Base-by-base conservation (phyloP, 2,329 filamentous ascomycete species). In the Penicillium sp. region DNA sequence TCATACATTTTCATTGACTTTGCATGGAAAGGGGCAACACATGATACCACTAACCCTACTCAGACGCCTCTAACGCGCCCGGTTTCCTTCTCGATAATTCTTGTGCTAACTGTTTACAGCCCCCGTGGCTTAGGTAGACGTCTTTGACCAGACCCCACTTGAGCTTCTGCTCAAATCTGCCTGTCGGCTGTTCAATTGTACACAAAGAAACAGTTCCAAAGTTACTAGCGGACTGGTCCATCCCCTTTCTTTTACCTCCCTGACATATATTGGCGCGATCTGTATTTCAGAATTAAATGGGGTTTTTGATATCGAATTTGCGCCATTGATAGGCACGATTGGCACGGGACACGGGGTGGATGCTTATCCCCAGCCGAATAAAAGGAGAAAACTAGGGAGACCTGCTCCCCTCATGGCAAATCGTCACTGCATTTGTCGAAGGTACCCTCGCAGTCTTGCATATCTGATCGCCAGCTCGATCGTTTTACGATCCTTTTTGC, bases 381-480 rank as follows among this genome's bases (percentile, higher is more conserved):
- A 37, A 37, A 37, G 45, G 25, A n/a, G 51, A n/a, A 42, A 42
- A 49, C 56, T 51, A 64, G 64, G 63, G 63, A 64, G 48, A 33
- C 53, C 58, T 57, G 28, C 46, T 48, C 60, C 35, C 38, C 37
- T 51, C n/a, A 52, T 55, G 33, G 30, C 30, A 33, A 33, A 11
- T 42, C 5, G 30, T 8, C n/a, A 37, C 25, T 42, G 55, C 43
- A 37, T 49, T 48, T 30, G 19, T 52, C 42, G 13, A 13, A 45
- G 30, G 33, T 26, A 26, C 11, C 37, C 38, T 22, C 19, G 19
- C 19, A 22, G 19, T 22, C 51, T 60, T 40, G 52, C 28, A 52
- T 37, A 53, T 38, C 19, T 22, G 61, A 66, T 62, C 59, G 46
- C 57, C 56, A 58, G 45, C 55, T 64, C 65, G 64, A 68, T 68